Conservation (phyloP, 2,329 filamentous ascomycete species). For the Fusarium foetens region DNA sequence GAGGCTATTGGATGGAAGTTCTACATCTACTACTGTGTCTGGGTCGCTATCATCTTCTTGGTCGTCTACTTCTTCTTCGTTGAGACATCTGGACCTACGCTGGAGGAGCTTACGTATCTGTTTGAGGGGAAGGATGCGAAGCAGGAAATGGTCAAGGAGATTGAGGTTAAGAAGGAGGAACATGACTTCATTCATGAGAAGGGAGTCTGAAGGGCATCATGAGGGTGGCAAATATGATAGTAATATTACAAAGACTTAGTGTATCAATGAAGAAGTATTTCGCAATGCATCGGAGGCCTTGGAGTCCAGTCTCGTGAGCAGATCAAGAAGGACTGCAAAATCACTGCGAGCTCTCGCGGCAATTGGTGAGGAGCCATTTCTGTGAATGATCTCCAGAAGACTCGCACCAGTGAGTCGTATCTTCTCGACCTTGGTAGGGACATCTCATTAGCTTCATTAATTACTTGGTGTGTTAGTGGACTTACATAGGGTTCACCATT, state of each 20-base stretch:
- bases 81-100: slow-evolving; percentile 51
- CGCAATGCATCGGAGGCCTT: slow-evolving; percentile 56
- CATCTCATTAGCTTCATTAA: not conserved
- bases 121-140: slow-evolving; percentile 34
- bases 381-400: slow-evolving; percentile 53
- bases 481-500: slow-evolving; percentile 55
- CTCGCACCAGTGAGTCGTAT: slow-evolving; percentile 53
- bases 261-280: slow-evolving; percentile 41
- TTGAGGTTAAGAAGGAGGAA: slow-evolving; percentile 32
- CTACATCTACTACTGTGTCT: slow-evolving; percentile 55
- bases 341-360: slow-evolving; percentile 52
- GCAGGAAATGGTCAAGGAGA: slow-evolving; percentile 32
- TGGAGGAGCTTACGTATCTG: slow-evolving; percentile 49
- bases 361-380: slow-evolving; percentile 51
- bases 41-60: slow-evolving; percentile 51
- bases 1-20: slow-evolving; percentile 54
- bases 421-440: slow-evolving; percentile 50
- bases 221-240: not conserved
- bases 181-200: slow-evolving; percentile 31
- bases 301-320: slow-evolving; percentile 54
- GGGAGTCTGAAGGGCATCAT: not conserved
- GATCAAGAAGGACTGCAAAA: slow-evolving; percentile 53
- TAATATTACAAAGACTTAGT: not conserved
- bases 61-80: slow-evolving; percentile 55
- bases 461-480: rapidly evolving